A percentile compares a stretch with the other conserved stretches of the same genome.
Conservation (phyloP, 805 yeast genomes). For the Scheffersomyces coipomensis region DNA sequence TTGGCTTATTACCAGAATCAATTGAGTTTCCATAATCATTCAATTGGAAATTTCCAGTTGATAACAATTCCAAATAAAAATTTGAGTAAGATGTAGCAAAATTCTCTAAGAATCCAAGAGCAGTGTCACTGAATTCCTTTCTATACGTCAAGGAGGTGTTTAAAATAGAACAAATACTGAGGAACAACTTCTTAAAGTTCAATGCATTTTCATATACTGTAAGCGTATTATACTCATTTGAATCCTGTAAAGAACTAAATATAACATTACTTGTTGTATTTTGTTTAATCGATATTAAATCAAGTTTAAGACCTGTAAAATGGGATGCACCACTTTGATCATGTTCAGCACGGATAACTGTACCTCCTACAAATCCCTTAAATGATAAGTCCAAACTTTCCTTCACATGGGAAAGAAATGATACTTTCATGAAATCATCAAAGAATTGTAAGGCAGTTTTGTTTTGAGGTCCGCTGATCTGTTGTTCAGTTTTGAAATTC, state of each 20-base stretch:
- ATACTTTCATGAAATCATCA: conserved; percentile 58
- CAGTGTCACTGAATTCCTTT: conserved; percentile 48
- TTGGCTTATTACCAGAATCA: conserved; percentile 11
- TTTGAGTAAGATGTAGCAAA: conserved; percentile 29
- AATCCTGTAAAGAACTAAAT: not conserved
- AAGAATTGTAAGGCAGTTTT: conserved; percentile 45
- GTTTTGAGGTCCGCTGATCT: conserved; percentile 3
- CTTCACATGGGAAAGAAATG: conserved; percentile 65
- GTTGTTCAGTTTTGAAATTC: conserved; percentile 11
- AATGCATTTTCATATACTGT: conserved; percentile 41
- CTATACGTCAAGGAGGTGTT: conserved; percentile 63
- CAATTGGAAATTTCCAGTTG: conserved; percentile 19
- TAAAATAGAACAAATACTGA: conserved; percentile 48
- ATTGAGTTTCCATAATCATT: conserved; percentile 1
- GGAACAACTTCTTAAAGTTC: conserved; percentile 47
- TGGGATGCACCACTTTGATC: conserved; percentile 1
- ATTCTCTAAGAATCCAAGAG: conserved; percentile 36
- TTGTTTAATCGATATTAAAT: conserved; percentile 35
- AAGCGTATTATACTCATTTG: conserved; percentile 1
- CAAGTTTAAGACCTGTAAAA: conserved; percentile 14
- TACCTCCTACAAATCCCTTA: conserved; percentile 33
- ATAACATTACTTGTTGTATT: not conserved
- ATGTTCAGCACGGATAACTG: conserved; percentile 3
- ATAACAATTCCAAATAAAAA: conserved; percentile 37
- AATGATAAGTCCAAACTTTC: conserved; percentile 54